Evolutionary conservation across 139 green algal species (phyloP).

Genomic region (Pedinophyceae sp.): DNA sequence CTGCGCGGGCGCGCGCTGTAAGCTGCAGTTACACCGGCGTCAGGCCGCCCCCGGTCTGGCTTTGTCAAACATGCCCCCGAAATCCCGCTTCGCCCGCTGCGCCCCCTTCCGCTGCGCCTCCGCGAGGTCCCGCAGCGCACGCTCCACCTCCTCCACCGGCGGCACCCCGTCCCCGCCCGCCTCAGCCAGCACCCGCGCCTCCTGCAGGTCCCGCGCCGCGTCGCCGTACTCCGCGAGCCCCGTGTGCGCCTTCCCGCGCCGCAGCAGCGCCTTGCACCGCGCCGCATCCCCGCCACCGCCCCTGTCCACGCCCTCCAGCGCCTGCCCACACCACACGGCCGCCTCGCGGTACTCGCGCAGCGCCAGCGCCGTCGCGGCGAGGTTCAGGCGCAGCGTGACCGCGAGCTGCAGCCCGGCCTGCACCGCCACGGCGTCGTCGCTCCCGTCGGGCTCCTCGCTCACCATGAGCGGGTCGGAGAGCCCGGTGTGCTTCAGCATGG

Average conservation of each 20-base stretch:
- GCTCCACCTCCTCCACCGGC: slow-evolving; percentile 17
- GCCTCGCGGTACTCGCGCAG: slow-evolving; percentile 22
- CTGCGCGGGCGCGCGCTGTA: too few relatives aligned
- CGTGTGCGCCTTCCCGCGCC: slow-evolving; percentile 26
- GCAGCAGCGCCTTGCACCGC: slow-evolving; percentile 24
- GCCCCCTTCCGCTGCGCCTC: slow-evolving; percentile 20
- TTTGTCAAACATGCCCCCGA: too few relatives aligned
- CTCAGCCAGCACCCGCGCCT: background rate
- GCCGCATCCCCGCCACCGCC: background rate
- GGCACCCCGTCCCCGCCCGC: background rate
- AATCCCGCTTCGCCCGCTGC: too few relatives aligned
- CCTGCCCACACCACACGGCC: slow-evolving; percentile 33
- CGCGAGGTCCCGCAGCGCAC: slow-evolving; percentile 13
- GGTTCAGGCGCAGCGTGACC: slow-evolving; percentile 36
- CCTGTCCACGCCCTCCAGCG: slow-evolving; percentile 14
- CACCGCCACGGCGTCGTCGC: slow-evolving; percentile 14
- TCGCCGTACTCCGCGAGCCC: slow-evolving; percentile 35
- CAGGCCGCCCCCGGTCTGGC: too few relatives aligned
- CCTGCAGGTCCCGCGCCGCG: slow-evolving; percentile 24
- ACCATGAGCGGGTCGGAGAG: background rate
- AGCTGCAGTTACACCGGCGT: too few relatives aligned
- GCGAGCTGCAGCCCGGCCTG: slow-evolving; percentile 9
- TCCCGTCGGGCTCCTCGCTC: slow-evolving; percentile 4
- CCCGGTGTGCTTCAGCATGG: slow-evolving; percentile 10
- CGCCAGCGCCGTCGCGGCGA: slow-evolving; percentile 25